phyloP scores from a whole-genome alignment of 1,139 yeast genomes.

The Pneumocystis wakefieldiae region DNA sequence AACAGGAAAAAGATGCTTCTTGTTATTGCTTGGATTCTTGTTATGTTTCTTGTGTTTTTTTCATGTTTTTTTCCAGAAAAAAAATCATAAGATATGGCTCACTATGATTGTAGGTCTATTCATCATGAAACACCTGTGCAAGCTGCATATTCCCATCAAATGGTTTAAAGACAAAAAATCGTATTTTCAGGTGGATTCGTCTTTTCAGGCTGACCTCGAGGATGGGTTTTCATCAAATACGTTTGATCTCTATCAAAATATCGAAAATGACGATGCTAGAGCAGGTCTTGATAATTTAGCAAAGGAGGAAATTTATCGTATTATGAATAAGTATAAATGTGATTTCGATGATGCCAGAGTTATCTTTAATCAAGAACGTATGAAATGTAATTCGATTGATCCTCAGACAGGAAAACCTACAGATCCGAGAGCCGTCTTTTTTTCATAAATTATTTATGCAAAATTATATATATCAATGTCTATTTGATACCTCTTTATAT shows the following conservation, averaged over 20 bases:
- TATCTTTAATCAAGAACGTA: slow-evolving; percentile 13
- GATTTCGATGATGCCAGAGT: slow-evolving; percentile 61
- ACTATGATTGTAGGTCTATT: neutral
- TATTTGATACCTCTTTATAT: neutral
- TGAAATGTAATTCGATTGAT: slow-evolving; percentile 6
- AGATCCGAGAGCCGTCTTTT: slow-evolving; percentile 16
- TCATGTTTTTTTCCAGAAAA: neutral
- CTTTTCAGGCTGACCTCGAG: slow-evolving; percentile 47
- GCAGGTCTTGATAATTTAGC: slow-evolving; percentile 46
- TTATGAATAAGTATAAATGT: slow-evolving; percentile 39
- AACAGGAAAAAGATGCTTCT: neutral
- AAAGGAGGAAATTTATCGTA: slow-evolving; percentile 34
- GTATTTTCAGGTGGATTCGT: slow-evolving; percentile 10
- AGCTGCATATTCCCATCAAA: neutral
- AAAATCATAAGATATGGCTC: neutral
- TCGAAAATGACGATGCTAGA: slow-evolving; percentile 37
- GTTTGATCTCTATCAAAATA: slow-evolving; percentile 42
- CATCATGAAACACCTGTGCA: neutral
- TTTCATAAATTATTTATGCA: slow-evolving; percentile 13
- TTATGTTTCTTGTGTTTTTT: neutral
- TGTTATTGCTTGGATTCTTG: neutral
- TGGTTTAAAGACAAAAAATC: neutral
- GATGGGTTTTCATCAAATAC: slow-evolving; percentile 48
- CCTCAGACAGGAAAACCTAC: slow-evolving; percentile 11
- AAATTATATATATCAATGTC: neutral